Conservation (phyloP, 176 grass and related monocot species). For the Saccharum spontaneum region DNA sequence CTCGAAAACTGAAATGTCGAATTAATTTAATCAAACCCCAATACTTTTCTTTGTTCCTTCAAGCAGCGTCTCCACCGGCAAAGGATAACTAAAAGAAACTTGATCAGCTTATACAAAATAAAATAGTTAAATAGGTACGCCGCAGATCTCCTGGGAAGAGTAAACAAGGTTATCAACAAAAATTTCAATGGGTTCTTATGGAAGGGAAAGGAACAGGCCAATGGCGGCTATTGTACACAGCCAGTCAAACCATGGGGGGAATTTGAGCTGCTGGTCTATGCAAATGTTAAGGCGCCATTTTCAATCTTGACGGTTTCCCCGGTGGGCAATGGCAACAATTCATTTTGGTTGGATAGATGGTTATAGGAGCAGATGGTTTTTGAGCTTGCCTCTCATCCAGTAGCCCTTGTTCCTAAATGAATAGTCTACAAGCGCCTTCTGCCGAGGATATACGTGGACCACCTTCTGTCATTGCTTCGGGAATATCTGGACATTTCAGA, state of each 20-base stretch:
- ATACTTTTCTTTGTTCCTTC: neutral
- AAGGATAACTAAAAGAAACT: neutral
- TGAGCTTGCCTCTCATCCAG: neutral
- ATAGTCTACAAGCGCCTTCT: neutral
- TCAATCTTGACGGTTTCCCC: neutral
- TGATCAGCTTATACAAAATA: neutral
- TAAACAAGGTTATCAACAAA: neutral
- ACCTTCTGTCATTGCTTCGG: neutral
- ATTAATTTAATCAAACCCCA: constrained; percentile 14
- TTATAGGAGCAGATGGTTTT: neutral
- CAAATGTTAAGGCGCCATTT: neutral
- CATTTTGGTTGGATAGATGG: neutral
- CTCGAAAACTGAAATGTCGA: neutral
- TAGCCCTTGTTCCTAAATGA: neutral
- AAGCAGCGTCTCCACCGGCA: neutral
- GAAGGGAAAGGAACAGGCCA: neutral
- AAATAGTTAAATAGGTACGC: neutral
- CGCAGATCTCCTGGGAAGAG: neutral
- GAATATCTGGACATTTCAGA: neutral
- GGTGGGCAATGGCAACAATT: neutral
- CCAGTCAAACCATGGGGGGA: neutral
- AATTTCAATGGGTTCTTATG: neutral
- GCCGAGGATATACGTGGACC: neutral
- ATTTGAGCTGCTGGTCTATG: neutral
- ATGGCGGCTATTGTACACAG: neutral